Evolutionary conservation across 2,329 filamentous ascomycete genomes (phyloP), one percentile per base, ranked within the genome.

Genomic region (Sporothrix mexicana): DNA sequence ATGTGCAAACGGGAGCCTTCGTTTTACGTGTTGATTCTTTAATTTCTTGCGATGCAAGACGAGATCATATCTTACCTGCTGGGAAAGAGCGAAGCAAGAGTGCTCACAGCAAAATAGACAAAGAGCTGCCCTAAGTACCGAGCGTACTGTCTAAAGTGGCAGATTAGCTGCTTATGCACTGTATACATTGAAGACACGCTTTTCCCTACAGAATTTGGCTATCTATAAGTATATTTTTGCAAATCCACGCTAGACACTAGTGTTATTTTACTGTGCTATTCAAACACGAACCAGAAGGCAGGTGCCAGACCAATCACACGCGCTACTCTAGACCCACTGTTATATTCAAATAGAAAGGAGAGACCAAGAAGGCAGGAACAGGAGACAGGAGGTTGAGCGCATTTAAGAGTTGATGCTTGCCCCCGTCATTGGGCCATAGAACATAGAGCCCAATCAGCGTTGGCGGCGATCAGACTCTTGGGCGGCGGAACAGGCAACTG

Each of bases 401-500:
- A 67, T 66, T 74, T 64, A 43, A 36, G 13, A 57, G 66, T 30
- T 23, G 25, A 53, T 62, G 51, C 25, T 41, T 45, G 73, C 61
- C 69, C 73, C 73, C 64, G 64, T 66, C 25, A 64, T 20, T 64
- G 70, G 30, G 9, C 15, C 12, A n/a, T 43, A 43, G 73, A 43
- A 72, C 12, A n/a, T 43, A 43, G 73, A 43, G 72, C 76, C 83
- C 81, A 82, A 83, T 82, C 78, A 82, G 72, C 71, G 61, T 25
- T 41, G 75, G 4, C 74, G 77, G 77, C 79, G 78, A 80, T 81
- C 80, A 80, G 78, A 78, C 76, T 76, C 75, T 47, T 49, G n/a
- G 43, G 49, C n/a, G n/a, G 51, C 20, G 25, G 12, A 12, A 30
- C 17, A 57, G n/a, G 49, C 25, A 55, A 17, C 20, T 55, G n/a